Evolutionary conservation across 495 filamentous ascomycete species (phyloP), one percentile per base, ranked within the genome.

Genomic region (Chaetomium cochliodes): DNA sequence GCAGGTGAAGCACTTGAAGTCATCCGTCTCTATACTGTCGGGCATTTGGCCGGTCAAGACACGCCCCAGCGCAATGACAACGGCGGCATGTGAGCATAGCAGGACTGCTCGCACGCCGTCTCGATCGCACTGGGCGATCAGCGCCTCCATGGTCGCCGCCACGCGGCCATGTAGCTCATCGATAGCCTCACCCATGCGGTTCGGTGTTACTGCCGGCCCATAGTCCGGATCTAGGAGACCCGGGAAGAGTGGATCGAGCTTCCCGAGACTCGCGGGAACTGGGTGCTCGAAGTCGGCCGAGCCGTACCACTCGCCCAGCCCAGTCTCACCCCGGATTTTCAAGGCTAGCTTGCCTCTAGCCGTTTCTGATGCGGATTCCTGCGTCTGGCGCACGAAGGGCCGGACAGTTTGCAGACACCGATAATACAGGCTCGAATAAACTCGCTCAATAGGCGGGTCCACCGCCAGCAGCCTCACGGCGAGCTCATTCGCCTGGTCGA

Each of bases 281-380:
- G 94, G 94, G 72, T 98, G 94, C 58, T 90, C 78, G 78, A 97
- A 98, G 67, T 80, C 77, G 11, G 90, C 89, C 4, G 76, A 69
- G 37, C 94, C 94, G 76, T 90, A 98, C 90, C 92, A 98, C 84
- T 98, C 94, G 54, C 90, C 90, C 52, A 96, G 60, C 11, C 92
- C 91, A 67, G 85, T 87, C 72, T 96, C 92, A 53, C 87, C 82
- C 37, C 86, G 82, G 37, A 93, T 85, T 12, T 28, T 60, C 63
- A 68, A 41, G 26, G 41, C 23, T 47, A 52, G 46, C 42, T 50
- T 46, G n/a, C 25, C 37, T 12, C 18, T 3, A 30, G 55, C 46
- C 30, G 51, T 2, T 20, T 53, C 25, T 22, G 42, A 7, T 26
- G 56, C 28, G 18, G 58, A 39, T 70, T 63, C 61, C 74, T 68